These are phyloP conservation scores for Plasmodium billcollinsi DNA, from an alignment of 169 alveolate species.

Conservation along the genomic window DNA sequence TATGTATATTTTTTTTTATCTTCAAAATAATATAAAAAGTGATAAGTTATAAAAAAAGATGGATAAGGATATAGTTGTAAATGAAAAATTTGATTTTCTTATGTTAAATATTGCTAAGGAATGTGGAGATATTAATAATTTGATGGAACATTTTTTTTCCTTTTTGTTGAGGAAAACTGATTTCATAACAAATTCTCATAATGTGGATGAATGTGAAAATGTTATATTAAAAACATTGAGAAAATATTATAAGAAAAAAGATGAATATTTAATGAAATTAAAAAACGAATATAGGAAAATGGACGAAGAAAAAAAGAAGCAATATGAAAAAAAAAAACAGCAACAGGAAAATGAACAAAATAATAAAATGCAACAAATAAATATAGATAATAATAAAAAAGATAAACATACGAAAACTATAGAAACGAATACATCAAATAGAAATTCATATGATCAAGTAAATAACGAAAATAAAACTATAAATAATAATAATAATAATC, in stretches of 20 bases:
- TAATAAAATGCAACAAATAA: conserved; percentile 32
- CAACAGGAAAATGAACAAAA: conserved; percentile 67
- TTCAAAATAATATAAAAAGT: too few relatives aligned
- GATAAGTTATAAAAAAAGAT: conserved; percentile 13
- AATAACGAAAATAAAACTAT: conserved; percentile 15
- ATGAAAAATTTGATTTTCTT: conserved; percentile 88
- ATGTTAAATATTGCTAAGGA: conserved; percentile 93
- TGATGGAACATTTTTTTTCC: conserved; percentile 94
- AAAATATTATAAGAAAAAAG: conserved; percentile 84
- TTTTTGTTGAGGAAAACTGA: conserved; percentile 97
- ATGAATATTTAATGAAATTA: conserved; percentile 80
- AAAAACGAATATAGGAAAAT: conserved; percentile 82
- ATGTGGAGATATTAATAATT: conserved; percentile 94
- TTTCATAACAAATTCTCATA: conserved; percentile 89
- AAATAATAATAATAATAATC: conserved; percentile 10
- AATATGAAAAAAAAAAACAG: conserved; percentile 46
- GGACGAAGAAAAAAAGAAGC: conserved; percentile 81
- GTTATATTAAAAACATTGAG: conserved; percentile 81
- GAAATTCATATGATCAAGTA: conserved; percentile 60
- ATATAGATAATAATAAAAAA: conserved; percentile 29
- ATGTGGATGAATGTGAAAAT: conserved; percentile 82
- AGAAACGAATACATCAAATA: background rate
- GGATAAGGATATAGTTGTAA: conserved; percentile 77
- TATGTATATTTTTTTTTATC: too few relatives aligned
- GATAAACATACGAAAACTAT: conserved; percentile 2